Base-by-base conservation (phyloP, 108 stramenopile species). In the Ochromonas danica region DNA sequence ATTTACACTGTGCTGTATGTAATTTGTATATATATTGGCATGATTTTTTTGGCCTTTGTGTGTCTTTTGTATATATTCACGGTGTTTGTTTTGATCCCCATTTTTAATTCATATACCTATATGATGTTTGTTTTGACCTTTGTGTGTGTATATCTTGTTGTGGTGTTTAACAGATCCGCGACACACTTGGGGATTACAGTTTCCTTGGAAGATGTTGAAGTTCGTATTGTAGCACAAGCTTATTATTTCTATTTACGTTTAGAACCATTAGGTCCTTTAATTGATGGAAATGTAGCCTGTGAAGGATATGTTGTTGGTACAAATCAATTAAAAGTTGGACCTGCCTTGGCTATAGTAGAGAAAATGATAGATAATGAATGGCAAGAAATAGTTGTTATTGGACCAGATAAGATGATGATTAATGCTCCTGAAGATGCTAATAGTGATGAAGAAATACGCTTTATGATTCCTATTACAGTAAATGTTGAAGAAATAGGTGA, bases 401-500 rank as follows among this genome's bases (percentile, higher is more conserved):
- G 14, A 36, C 31, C 63, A 36, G 63, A 35, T 28, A 67, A 67
- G 51, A 57, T 57, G 51, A 57, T 57, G 51, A 17, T 57, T 10
- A 57, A 57, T 22, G 22, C 51, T 10, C 10, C 51, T 10, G 10
- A 10, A 57, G 51, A 57, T 57, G 51, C 17, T 22, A 22, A 57
- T 57, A 22, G 51, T 22, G 51, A 57, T 36, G 63, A 67, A 6
- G 63, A 36, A 28, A 67, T 14, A 36, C 6, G 25, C 35, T 31
- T 22, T 36, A 67, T 31, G 31, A 67, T 67, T 67, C 17, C 63
- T 67, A 33, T 67, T 25, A 22, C 63, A 28, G 31, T 67, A 67
- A 67, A 35, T 28, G 25, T 6, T 36, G 63, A 67, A 28, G 6
- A 67, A 10, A 22, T 31, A 10, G 3, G 14, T 51, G 45, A 22